Conservation (phyloP, 164 flowering plant genomes). For the Umbilicus rupestris region DNA sequence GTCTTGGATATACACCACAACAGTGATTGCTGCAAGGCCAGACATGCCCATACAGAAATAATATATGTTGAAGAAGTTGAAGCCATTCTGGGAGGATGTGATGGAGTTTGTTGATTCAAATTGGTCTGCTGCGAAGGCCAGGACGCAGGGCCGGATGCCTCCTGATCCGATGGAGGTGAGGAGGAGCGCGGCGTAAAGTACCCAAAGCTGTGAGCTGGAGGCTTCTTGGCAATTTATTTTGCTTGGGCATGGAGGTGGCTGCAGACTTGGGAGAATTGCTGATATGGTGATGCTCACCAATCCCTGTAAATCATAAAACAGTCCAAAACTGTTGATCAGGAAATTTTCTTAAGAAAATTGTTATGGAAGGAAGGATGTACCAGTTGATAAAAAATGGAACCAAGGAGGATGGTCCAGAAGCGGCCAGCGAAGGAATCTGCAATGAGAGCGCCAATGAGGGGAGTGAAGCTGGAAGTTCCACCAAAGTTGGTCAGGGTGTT, state of each 20-base stretch:
- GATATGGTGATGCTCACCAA: slow-evolving; percentile 3
- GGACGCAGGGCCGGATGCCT: slow-evolving; percentile 4
- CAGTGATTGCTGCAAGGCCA: not conserved
- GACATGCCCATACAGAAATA: slow-evolving; percentile 3
- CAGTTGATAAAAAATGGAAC: slow-evolving; percentile 13
- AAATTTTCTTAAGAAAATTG: not conserved
- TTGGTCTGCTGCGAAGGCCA: slow-evolving; percentile 6
- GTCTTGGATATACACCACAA: slow-evolving; percentile 7
- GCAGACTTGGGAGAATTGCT: not conserved
- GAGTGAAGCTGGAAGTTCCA: slow-evolving; percentile 15
- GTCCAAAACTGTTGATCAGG: not conserved
- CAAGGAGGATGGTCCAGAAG: slow-evolving; percentile 16
- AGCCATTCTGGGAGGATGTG: not conserved
- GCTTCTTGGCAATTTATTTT: slow-evolving; percentile 5
- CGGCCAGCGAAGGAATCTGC: slow-evolving; percentile 20
- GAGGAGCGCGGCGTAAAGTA: not conserved
- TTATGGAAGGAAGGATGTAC: not conserved
- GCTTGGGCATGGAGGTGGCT: slow-evolving; percentile 8
- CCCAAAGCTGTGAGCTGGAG: slow-evolving; percentile 2
- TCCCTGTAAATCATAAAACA: not conserved
- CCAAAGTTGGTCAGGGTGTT: slow-evolving; percentile 14
- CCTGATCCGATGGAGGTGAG: slow-evolving; percentile 9
- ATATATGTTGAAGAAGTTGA: slow-evolving; percentile 8
- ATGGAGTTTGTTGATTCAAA: slow-evolving; percentile 5
- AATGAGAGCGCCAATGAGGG: slow-evolving; percentile 17